Evolutionary conservation across 305 asterid genomes (phyloP), one percentile per base, ranked within the genome.

Genomic region (Nicotiana rustica): DNA sequence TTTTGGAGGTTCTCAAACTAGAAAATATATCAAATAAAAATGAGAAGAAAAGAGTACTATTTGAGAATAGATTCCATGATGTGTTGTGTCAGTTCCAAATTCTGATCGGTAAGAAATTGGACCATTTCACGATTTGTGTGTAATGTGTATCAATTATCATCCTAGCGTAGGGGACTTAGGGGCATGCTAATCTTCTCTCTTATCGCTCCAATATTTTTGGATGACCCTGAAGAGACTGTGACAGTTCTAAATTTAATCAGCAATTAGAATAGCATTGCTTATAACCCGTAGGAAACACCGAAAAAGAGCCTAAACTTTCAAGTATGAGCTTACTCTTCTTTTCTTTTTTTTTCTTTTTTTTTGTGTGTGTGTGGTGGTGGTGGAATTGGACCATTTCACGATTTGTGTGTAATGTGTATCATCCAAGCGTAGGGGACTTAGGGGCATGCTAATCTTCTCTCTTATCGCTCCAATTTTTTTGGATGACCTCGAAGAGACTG

Each of bases 1-100:
- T 77, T 76, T 33, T 17, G 52, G 81, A 77, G 57, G 33, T 56
- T 56, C 81, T 77, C 67, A 31, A 55, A 66, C 35, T 77, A 55
- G 64, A 14, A 49, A 73, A 21, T 21, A 73, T 6, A 75, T n/a
- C 80, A 75, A 52, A 52, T 52, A 75, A 75, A 56, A 77, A 17
- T 29, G 31, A 6, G 80, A 31, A 29, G 52, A 56, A 55, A 49
- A 25, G 52, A 77, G 66, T 31, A 77, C 33, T 31, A 77, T 17
- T 77, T 77, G 67, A 77, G 80, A 76, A 55, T 49, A 76, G 33
- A 49, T 52, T 55, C 10, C 65, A 31, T 15, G 49, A n/a, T 29
- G 29, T 3, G 66, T 29, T 25, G 12, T 77, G 49, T 77, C 38
- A 55, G 33, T 77, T 76, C 66, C 31, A 29, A 31, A 76, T 76